phyloP scores from a whole-genome alignment of 225 moss, liverwort and hornwort species.

The Physcomitrellopsis africana region DNA sequence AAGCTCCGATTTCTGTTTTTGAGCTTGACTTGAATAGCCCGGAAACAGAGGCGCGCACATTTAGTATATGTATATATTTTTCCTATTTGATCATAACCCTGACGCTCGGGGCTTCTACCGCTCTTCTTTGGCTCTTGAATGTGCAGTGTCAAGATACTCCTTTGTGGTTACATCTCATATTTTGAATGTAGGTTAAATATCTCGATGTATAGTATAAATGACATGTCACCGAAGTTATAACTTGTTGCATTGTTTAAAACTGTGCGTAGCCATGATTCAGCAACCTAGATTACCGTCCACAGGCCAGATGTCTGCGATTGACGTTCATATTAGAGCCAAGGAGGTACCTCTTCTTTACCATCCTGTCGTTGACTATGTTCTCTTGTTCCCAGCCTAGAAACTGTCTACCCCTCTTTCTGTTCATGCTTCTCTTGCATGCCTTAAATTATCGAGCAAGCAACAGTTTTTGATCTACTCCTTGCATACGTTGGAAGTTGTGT shows the following conservation, averaged over 20 bases:
- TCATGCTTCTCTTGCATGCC: background rate
- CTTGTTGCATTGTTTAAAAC: constrained; percentile 12
- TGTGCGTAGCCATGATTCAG: constrained; percentile 92
- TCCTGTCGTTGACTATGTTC: background rate
- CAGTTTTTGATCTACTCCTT: background rate
- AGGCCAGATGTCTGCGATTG: constrained; percentile 99
- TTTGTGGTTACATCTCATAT: background rate
- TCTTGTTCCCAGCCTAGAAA: background rate
- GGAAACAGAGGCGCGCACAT: background rate
- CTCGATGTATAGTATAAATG: background rate
- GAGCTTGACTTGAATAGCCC: background rate
- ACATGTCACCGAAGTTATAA: constrained; percentile 5
- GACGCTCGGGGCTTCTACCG: background rate
- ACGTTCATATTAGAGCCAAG: constrained; percentile 94
- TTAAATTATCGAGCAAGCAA: background rate
- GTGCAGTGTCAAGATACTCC: background rate
- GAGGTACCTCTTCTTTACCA: constrained; percentile 57
- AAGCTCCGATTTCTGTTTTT: background rate
- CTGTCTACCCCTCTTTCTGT: background rate
- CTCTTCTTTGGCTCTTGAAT: background rate
- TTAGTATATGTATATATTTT: background rate
- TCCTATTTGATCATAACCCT: background rate
- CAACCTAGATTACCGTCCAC: constrained; percentile 99
- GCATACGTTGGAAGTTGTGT: constrained; percentile 15
- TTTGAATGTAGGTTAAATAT: constrained; percentile 3